Evolutionary conservation across 352 stramenopile genomes (phyloP), one percentile per base, ranked within the genome.

Genomic region (Phytophthora constricta): DNA sequence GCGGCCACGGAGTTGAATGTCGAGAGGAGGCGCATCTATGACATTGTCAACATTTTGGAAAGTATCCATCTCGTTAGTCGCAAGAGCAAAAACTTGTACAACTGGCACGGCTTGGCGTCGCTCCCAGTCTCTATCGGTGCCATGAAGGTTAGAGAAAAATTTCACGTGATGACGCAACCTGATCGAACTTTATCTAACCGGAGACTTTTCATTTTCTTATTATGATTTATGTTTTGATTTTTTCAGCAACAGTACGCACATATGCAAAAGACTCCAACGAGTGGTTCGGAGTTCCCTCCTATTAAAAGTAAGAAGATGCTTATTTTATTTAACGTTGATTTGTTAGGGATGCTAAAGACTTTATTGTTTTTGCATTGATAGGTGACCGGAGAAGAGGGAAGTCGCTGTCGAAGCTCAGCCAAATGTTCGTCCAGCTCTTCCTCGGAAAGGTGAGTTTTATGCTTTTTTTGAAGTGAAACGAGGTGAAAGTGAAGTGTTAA

Each of bases 31-130:
- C 80, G 97, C 17, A 99, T 99, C 53, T 99, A 99, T 70, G 97
- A 99, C 74, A 98, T 99, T 42, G 95, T 99, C 48, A 99, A 99
- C 71, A 99, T 99, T 72, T 81, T 99, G 26, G 96, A 99, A 70
- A 97, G 90, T 50, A 91, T 99, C 39, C 82, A 95, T 28, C 89
- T 99, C 25, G 95, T 99, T 5, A 96, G 84, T 26, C 92, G 96
- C n/a, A 96, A 98, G 62, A 95, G 92, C 59, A 99, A 99, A 76
- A 99, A 99, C 65, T 87, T 97, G 2, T 99, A 99, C 82, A 92
- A 93, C 48, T 97, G 90, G 89, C 87, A 96, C 51, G 89, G 89
- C 10, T 62, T 95, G 8, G 58, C 69, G 22, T 86, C 79, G 4
- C 76, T 97, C 11, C 86, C 85, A 0, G 73, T 78, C 1, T 90